These are phyloP conservation scores for Asterophora parasitica DNA, from an alignment of 768 basidiomycete genomes.

Conservation along the genomic window DNA sequence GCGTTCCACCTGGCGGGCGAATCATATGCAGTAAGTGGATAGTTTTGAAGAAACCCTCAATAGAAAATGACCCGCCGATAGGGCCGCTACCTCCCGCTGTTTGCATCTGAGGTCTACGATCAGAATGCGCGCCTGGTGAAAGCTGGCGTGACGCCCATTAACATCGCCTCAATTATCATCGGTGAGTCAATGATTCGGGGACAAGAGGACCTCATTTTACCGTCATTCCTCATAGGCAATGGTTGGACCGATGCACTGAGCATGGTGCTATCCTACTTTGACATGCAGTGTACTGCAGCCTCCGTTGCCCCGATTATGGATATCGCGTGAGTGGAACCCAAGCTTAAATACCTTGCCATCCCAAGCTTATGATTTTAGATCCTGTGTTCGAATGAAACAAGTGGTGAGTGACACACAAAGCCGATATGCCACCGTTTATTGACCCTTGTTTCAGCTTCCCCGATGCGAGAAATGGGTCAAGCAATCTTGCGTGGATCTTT, in stretches of 20 bases:
- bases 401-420: constrained; percentile 33
- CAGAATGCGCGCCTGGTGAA: constrained; percentile 52
- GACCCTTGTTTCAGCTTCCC: constrained; percentile 41
- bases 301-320: constrained; percentile 42
- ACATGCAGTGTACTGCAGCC: constrained; percentile 52
- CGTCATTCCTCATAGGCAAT: constrained; percentile 38
- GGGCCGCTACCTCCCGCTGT: constrained; percentile 71
- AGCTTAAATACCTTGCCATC: constrained; percentile 30
- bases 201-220: background rate
- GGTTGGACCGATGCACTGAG: constrained; percentile 55
- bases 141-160: constrained; percentile 54
- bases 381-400: constrained; percentile 56
- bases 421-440: background rate
- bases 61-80: constrained; percentile 17
- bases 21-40: constrained; percentile 60
- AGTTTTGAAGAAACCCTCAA: background rate
- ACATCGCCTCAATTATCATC: constrained; percentile 70
- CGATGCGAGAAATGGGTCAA: constrained; percentile 58
- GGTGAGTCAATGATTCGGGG: constrained; percentile 31
- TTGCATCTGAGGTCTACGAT: constrained; percentile 74
- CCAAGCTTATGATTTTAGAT: constrained; percentile 23
- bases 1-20: constrained; percentile 67
- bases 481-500: constrained; percentile 53
- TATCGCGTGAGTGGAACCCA: constrained; percentile 43
- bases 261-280: constrained; percentile 36